Evolutionary conservation across 768 basidiomycete genomes (phyloP).

Genomic region (Lactarius akahatsu): DNA sequence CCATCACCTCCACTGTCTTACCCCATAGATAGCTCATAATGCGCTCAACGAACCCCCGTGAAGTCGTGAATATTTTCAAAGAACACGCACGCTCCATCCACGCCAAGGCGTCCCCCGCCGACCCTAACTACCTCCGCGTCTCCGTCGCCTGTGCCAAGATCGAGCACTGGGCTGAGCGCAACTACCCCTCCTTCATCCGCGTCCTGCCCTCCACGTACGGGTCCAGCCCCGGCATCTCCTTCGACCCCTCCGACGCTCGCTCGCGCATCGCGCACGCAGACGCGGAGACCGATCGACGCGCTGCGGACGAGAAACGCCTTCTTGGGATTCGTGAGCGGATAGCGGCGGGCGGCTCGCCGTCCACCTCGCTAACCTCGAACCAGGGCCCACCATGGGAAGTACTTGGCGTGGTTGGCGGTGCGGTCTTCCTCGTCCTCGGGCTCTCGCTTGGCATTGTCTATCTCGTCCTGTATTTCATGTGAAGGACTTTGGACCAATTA

Average conservation of each 20-base stretch:
- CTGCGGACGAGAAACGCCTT: constrained; percentile 43
- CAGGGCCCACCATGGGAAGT: constrained; percentile 33
- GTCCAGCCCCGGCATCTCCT: constrained; percentile 27
- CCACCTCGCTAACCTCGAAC: constrained; percentile 1
- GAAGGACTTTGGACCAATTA: background rate
- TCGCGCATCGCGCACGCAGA: constrained; percentile 48
- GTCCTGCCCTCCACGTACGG: constrained; percentile 29
- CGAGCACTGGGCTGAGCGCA: constrained; percentile 90
- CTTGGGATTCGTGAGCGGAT: constrained; percentile 18
- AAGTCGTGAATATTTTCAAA: constrained; percentile 87
- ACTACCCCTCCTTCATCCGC: constrained; percentile 89
- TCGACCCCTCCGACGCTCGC: constrained; percentile 57
- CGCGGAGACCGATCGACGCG: constrained; percentile 40
- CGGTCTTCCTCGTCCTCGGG: constrained; percentile 27
- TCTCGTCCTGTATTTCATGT: constrained; percentile 24
- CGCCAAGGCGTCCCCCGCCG: constrained; percentile 69
- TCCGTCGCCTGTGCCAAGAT: constrained; percentile 83
- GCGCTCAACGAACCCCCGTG: constrained; percentile 86
- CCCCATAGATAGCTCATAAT: constrained; percentile 70
- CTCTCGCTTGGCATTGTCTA: constrained; percentile 28
- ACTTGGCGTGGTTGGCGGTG: constrained; percentile 26
- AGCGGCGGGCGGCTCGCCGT: constrained; percentile 5
- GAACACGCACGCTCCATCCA: constrained; percentile 82
- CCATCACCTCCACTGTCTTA: background rate
- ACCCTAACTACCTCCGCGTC: constrained; percentile 84